A percentile compares a stretch with the other conserved stretches of the same genome.
Evolutionary conservation across 106 monocot species (phyloP).

Genomic region (Posidonia australis): DNA sequence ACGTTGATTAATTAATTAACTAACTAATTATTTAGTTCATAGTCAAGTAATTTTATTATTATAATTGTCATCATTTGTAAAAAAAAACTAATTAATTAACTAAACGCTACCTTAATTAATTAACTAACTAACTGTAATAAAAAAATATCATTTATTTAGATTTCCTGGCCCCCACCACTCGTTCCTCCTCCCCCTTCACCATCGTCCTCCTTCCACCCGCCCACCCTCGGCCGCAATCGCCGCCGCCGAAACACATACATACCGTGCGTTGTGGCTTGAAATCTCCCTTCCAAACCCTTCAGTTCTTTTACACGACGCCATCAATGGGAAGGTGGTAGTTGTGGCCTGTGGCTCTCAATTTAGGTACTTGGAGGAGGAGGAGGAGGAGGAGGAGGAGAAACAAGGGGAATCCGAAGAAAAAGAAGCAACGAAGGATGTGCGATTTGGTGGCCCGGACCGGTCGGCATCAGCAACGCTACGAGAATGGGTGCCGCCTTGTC

Average conservation of each 20-base stretch:
- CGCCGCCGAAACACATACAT: background rate
- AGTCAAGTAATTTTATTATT: too few relatives aligned
- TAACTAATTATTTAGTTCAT: too few relatives aligned
- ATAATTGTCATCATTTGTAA: too few relatives aligned
- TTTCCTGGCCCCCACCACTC: background rate
- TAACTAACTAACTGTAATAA: too few relatives aligned
- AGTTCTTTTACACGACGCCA: background rate
- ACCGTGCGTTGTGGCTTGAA: too few relatives aligned
- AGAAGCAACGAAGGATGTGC: constrained; percentile 1
- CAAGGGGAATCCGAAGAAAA: background rate
- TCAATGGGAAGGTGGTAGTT: background rate
- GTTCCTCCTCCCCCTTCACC: background rate
- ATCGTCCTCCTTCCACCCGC: background rate
- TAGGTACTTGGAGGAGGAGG: background rate
- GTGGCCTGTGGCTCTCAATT: background rate
- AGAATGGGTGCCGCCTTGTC: constrained; percentile 11
- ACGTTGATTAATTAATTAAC: too few relatives aligned
- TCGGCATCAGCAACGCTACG: constrained; percentile 16
- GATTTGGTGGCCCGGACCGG: constrained; percentile 14
- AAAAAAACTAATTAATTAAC: too few relatives aligned
- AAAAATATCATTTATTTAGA: background rate
- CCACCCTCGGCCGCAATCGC: background rate
- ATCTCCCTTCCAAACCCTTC: background rate
- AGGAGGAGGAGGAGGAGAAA: background rate
- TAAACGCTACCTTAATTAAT: too few relatives aligned